Evolutionary conservation across 257 asterid genomes (phyloP).

Genomic region (Primulina eburnea): DNA sequence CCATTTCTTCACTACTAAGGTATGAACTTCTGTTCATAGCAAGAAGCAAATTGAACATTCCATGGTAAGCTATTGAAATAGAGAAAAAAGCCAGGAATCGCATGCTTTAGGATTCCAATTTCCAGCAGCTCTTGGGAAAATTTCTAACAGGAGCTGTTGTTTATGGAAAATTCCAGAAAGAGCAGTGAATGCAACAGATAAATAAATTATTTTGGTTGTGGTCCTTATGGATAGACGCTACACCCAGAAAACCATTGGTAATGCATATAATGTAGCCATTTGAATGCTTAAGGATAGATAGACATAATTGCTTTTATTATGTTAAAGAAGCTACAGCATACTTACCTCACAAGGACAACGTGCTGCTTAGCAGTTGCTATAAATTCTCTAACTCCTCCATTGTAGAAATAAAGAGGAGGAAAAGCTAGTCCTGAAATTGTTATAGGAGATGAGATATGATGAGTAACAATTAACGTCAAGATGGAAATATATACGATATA

Average conservation of each 20-base stretch:
- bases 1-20: not conserved
- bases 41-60: not conserved
- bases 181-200: not conserved
- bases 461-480: not conserved
- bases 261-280: not conserved
- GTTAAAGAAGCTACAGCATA: conserved; percentile 21
- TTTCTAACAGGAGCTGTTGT: not conserved
- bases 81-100: not conserved
- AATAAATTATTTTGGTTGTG: not conserved
- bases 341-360: conserved; percentile 79
- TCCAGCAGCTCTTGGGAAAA: not conserved
- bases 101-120: not conserved
- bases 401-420: conserved; percentile 93
- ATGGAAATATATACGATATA: not conserved
- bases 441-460: conserved; percentile 16
- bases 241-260: not conserved
- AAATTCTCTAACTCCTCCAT: conserved; percentile 95
- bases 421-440: conserved; percentile 75
- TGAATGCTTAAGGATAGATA: not conserved
- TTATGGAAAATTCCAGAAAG: not conserved
- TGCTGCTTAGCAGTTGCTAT: conserved; percentile 84
- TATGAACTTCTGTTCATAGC: not conserved
- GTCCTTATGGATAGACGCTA: not conserved
- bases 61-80: not conserved
- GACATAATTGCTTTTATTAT: not conserved